Conservation (phyloP, 1,139 yeast genomes). For the Geotrichum bryndzae region DNA sequence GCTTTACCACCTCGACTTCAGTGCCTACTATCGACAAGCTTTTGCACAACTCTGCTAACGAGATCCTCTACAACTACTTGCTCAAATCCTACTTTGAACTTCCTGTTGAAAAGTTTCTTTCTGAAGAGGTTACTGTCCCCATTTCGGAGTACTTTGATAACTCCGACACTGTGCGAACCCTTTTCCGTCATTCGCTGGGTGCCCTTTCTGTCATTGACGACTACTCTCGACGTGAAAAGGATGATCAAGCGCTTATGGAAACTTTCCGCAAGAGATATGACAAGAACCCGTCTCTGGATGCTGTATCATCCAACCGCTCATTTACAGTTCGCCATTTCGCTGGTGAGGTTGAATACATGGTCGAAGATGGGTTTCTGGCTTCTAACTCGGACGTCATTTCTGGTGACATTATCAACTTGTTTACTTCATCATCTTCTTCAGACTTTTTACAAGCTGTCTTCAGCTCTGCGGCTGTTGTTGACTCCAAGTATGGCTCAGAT, state of each 20-base stretch:
- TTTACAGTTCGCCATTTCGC: conserved; percentile 39
- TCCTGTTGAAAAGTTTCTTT: conserved; percentile 36
- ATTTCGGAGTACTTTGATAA: conserved; percentile 39
- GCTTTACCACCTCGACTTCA: conserved; percentile 35
- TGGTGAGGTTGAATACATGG: conserved; percentile 39
- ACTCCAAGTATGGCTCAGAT: conserved; percentile 32
- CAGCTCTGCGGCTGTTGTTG: conserved; percentile 37
- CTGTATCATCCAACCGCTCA: conserved; percentile 28
- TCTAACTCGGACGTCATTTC: conserved; percentile 37
- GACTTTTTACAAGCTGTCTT: conserved; percentile 36
- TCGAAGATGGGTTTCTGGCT: conserved; percentile 31
- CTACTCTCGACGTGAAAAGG: conserved; percentile 36
- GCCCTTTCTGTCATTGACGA: conserved; percentile 38
- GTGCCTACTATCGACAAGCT: conserved; percentile 38
- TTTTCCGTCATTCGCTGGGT: conserved; percentile 37
- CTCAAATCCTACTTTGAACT: conserved; percentile 36
- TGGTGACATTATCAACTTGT: conserved; percentile 38
- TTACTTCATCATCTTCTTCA: conserved; percentile 38
- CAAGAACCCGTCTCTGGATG: conserved; percentile 31
- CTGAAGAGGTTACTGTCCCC: conserved; percentile 39
- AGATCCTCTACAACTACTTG: conserved; percentile 37
- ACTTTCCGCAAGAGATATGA: conserved; percentile 35
- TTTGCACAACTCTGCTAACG: conserved; percentile 41
- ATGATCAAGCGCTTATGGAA: conserved; percentile 32
- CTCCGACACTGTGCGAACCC: conserved; percentile 36